Base-by-base conservation (phyloP, 2,329 filamentous ascomycete species). In the Colletotrichum melonis region DNA sequence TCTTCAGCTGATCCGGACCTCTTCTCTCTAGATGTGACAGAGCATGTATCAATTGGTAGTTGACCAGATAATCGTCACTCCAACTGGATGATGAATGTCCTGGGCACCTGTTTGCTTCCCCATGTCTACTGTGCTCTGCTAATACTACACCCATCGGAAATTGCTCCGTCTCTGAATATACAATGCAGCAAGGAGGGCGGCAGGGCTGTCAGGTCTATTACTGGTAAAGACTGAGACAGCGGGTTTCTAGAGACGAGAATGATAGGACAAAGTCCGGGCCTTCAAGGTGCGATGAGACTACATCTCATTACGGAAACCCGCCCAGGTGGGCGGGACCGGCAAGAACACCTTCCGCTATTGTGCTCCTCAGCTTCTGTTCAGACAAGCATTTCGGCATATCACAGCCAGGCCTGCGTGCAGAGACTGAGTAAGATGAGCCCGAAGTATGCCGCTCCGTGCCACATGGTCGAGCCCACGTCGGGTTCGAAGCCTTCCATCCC, bases 81-180 rank as follows among this genome's bases (percentile, higher is more conserved):
- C 55, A 90, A 89, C 79, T 82, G 93, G 0, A 80, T 94, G 74
- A 86, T 91, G 62, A 93, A 93, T 77, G 92, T 42, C 16, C 16
- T 6, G 89, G 62, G 87, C 91, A 0, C 81, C 93, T 0, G 94
- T 92, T 92, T 94, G 92, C 75, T 93, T 93, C 63, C 92, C 92
- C 0, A 78, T 90, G 1, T 76, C 38, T 93, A 14, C 90, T 93
- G 80, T 75, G 87, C 0, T 76, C 84, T 1, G 89, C 87, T 0
- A 92, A 91, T 0, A 22, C 85, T 1, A 78, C 81, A 0, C 88
- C 88, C 0, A 80, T 89, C 30, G 9, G 0, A 58, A 87, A 0
- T 91, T 88, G 85, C 91, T 93, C 79, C 81, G 82, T 42, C 83
- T 84, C 58, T 85, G 86, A 79, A 76, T 86, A n/a, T 83, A 86